Conservation (phyloP, 116 monocot species). For the Cymodocea nodosa region DNA sequence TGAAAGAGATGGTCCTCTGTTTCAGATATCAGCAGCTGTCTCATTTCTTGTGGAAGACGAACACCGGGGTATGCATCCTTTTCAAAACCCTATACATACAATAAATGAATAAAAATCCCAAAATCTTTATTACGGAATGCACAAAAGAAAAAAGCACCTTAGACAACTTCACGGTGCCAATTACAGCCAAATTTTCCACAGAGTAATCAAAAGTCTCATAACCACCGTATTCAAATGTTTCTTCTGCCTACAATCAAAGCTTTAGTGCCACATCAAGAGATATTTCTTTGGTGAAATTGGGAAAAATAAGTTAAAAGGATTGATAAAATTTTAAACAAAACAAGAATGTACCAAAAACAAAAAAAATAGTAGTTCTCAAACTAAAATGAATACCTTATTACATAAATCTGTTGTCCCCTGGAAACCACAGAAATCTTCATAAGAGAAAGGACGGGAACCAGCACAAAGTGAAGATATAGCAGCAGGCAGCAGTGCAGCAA, state of each 20-base stretch:
- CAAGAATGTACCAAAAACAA: neutral
- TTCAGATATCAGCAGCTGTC: constrained; percentile 43
- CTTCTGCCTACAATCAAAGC: constrained; percentile 6
- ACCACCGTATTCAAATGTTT: constrained; percentile 7
- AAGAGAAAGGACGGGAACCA: constrained; percentile 39
- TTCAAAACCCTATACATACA: constrained; percentile 22
- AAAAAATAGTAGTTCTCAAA: neutral
- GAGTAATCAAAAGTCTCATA: constrained; percentile 38
- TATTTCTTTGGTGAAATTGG: neutral
- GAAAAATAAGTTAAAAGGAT: no score
- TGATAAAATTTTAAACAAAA: neutral
- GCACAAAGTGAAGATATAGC: constrained; percentile 52
- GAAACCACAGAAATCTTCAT: neutral
- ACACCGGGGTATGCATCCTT: constrained; percentile 9
- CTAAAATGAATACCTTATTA: constrained; percentile 20
- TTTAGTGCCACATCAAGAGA: neutral
- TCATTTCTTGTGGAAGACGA: constrained; percentile 49
- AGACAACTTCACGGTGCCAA: constrained; percentile 13
- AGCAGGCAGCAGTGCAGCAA: constrained; percentile 41
- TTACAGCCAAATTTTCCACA: constrained; percentile 46
- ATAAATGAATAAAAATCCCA: neutral
- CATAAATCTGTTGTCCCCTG: neutral
- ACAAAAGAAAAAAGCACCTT: constrained; percentile 25
- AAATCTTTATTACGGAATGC: neutral
- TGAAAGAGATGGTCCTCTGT: constrained; percentile 33